Evolutionary conservation across 139 green algal genomes (phyloP).

Genomic region (Ettlia oleoabundans): DNA sequence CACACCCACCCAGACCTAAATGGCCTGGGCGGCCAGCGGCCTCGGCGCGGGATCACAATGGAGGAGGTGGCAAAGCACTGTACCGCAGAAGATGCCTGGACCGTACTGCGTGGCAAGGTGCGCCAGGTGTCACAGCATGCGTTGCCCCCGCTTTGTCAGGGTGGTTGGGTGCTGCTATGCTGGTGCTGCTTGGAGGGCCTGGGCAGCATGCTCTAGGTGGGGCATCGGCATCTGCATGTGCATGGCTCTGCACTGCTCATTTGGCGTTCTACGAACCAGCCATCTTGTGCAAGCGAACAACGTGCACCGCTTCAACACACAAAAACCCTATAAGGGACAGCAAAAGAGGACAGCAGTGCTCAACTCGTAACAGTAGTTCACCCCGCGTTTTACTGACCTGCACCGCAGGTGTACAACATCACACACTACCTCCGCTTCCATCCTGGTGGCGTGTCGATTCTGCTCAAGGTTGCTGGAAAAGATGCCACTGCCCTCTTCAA

Average conservation of each 20-base stretch:
- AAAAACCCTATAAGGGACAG: too few species aligned
- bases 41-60: conserved; percentile 68
- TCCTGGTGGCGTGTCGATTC: conserved; percentile 78
- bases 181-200: background rate
- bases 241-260: too few species aligned
- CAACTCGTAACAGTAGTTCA: too few species aligned
- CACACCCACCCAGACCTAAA: conserved; percentile 49
- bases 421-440: conserved; percentile 86
- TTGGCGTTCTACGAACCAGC: background rate
- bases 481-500: conserved; percentile 92
- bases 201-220: too few species aligned
- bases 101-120: conserved; percentile 85
- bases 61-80: conserved; percentile 86
- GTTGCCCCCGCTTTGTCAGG: too few species aligned
- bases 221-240: too few species aligned
- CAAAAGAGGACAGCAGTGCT: too few species aligned
- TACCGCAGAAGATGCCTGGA: conserved; percentile 90
- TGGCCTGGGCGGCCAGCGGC: conserved; percentile 38
- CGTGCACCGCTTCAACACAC: too few species aligned
- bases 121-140: background rate
- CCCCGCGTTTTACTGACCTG: too few species aligned
- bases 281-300: background rate
- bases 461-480: conserved; percentile 78
- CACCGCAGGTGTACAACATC: conserved; percentile 86
- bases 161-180: background rate